Percentiles rank a stretch among this genome's conserved stretches.
phyloP scores from a whole-genome alignment of 129 eudicot genomes.

The Lactuca saligna region DNA sequence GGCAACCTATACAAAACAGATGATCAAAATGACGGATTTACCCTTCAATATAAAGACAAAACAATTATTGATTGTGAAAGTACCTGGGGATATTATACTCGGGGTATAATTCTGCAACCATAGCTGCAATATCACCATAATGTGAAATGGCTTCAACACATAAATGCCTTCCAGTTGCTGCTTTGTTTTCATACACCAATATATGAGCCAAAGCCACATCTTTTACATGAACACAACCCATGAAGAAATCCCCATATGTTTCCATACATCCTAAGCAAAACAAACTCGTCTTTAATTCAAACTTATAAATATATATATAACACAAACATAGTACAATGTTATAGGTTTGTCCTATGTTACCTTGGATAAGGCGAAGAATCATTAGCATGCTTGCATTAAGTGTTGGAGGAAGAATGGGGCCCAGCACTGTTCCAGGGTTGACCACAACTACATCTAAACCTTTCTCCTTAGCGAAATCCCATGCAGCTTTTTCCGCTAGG shows the following conservation, averaged over 20 bases:
- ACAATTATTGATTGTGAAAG: too few species aligned
- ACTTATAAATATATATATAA: too few species aligned
- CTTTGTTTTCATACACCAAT: conserved; percentile 75
- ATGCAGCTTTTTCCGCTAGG: conserved; percentile 86
- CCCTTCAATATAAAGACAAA: too few species aligned
- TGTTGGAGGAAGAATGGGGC: conserved; percentile 79
- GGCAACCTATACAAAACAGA: conserved; percentile 49
- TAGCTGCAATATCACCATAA: conserved; percentile 85
- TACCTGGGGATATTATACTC: conserved; percentile 86
- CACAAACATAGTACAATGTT: not conserved
- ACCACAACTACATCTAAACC: conserved; percentile 78
- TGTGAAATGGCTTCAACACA: conserved; percentile 83
- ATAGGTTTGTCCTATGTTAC: conserved; percentile 33
- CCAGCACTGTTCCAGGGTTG: conserved; percentile 92
- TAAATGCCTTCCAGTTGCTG: conserved; percentile 78
- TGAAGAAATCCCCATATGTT: conserved; percentile 53
- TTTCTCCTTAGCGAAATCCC: conserved; percentile 84
- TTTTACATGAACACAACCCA: conserved; percentile 88
- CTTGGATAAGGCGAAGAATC: conserved; percentile 83
- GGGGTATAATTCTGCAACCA: conserved; percentile 83
- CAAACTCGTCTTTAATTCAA: not conserved
- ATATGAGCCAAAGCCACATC: conserved; percentile 93
- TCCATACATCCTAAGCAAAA: conserved; percentile 61
- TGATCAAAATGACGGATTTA: too few species aligned
- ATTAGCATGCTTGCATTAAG: conserved; percentile 82